phyloP scores from a whole-genome alignment of 129 eudicot genomes.

The Daucus carota region DH1_v3.0 NC_030387.2:39432501-39433000 shows the following conservation, averaged over 20 bases:
- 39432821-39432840: not conserved
- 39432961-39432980: not conserved
- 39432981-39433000: not conserved
- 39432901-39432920: too few relatives aligned
- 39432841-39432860: too few relatives aligned
- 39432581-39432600: slow-evolving; percentile 5
- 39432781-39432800: not conserved
- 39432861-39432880: too few relatives aligned
- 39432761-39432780: slow-evolving; percentile 4
- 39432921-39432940: too few relatives aligned
- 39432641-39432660: not conserved
- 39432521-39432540: slow-evolving; percentile 15
- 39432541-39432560: not conserved
- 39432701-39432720: not conserved
- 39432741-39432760: not conserved
- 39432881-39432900: too few relatives aligned
- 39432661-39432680: not conserved
- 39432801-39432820: not conserved
- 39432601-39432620: slow-evolving; percentile 29
- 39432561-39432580: slow-evolving; percentile 4
- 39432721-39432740: not conserved
- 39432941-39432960: not conserved
- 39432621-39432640: slow-evolving; percentile 14
- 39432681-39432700: not conserved
- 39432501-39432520: slow-evolving; percentile 41